phyloP scores from a whole-genome alignment of 176 grass and related monocot species.

The Miscanthus lutarioriparius region DNA sequence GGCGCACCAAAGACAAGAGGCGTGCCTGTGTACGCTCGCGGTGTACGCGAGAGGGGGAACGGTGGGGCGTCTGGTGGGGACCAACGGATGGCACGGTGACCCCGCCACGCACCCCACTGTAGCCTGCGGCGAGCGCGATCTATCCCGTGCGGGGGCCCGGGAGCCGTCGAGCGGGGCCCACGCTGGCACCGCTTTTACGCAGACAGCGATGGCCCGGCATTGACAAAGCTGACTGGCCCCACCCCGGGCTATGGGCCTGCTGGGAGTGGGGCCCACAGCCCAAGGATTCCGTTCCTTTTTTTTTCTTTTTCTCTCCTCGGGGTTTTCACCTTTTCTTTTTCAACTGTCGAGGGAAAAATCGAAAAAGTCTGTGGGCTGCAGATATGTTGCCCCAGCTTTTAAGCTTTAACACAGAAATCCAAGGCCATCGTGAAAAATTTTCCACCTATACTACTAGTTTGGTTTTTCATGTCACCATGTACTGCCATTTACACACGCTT shows the following conservation, averaged over 20 bases:
- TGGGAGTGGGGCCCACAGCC: neutral
- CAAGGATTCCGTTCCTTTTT: neutral
- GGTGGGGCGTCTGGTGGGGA: neutral
- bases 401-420: neutral
- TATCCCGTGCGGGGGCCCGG: neutral
- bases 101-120: neutral
- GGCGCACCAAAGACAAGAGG: neutral
- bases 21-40: neutral
- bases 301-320: neutral
- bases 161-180: neutral
- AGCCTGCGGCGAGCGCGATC: neutral
- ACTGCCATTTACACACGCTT: neutral
- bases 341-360: neutral
- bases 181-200: conserved; percentile 29
- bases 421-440: neutral
- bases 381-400: neutral
- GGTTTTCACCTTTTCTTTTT: neutral
- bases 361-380: neutral
- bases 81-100: neutral
- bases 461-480: no score
- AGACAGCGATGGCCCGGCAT: conserved; percentile 48
- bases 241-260: neutral
- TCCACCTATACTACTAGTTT: no score
- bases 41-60: no score
- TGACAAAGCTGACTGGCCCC: conserved; percentile 46